Base-by-base conservation (phyloP, 2,329 filamentous ascomycete genomes). In the Cordyceps pruinosa region DNA sequence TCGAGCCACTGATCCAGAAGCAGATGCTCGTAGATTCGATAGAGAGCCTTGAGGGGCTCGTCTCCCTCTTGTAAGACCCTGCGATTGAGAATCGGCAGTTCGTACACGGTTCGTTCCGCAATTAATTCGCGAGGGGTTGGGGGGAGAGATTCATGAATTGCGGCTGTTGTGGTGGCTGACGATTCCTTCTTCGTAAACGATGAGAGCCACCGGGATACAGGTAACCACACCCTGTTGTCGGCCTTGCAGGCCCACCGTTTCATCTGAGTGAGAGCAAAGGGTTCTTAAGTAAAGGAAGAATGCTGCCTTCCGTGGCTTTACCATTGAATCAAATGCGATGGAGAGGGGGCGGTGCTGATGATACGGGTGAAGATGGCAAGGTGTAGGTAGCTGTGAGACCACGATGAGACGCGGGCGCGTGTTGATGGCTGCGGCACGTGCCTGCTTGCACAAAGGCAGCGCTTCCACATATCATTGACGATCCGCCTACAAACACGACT, bases 101-200 rank as follows among this genome's bases (percentile, higher is more conserved):
- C 61, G 54, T 61, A 61, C 21, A 57, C 35, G 4, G 54, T 50
- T 41, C 60, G 59, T 21, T 56, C 37, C 1, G 59, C 53, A 17
- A 63, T 46, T 13, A 58, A 41, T 26, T 57, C 56, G 19, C 57
- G 44, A 3, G 59, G 59, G 46, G 53, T 21, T 8, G 57, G 59
- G 12, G 59, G 59, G 30, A 46, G 54, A 49, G 53, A 80, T 84
- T 32, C 45, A 48, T 48, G 26, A 48, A 35, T 34, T 48, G 28
- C 28, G 21, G 45, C 45, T 48, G 45, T 48, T 48, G 45, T 48
- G 45, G 45, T 48, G 45, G 28, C 28, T 48, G 45, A n/a, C 28
- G 45, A 48, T 48, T 48, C 45, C 45, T 48, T 48, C 45, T 35
- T 48, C 17, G 45, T 48, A 48, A 48, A 48, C n/a, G 45, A 48